Base-by-base conservation (phyloP, 495 filamentous ascomycete genomes). In the Platismatia glauca region DNA sequence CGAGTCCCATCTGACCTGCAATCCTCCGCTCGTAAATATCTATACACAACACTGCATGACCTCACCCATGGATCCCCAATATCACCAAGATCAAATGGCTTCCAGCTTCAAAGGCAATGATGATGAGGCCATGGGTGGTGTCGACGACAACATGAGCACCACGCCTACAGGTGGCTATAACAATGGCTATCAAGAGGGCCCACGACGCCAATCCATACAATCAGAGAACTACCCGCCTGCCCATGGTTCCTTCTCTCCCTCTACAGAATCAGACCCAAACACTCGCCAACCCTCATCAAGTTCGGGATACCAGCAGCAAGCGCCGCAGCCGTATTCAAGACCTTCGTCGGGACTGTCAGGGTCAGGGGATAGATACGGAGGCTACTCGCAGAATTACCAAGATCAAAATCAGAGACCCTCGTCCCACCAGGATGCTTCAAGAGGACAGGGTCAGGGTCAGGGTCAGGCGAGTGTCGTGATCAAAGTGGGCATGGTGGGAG, bases 401-500 rank as follows among this genome's bases (percentile, higher is more conserved):
- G 80, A 83, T 31, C 72, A 76, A 35, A 70, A 67, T 48, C 74
- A 73, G 58, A 75, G 78, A 62, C 71, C 75, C 48, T 52, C 48
- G 56, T 64, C 76, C 3, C 59, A 77, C 2, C 78, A 77, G 64
- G 68, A 76, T 37, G 41, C 57, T 27, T 33, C 37, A 68, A 61
- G 59, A 68, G 76, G 74, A 69, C 89, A 89, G 71, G 90, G 89
- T 70, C 46, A 50, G 11, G 46, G 46, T 29, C 46, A 50, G 66
- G 75, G 75, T 68, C 89, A 89, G 71, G 90, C 89, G 69, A 92
- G 90, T 64, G 95, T 98, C 16, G 94, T 98, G 44, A 97, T 98
- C 77, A 98, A 98, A 74, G 94, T 98, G 53, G 94, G 94, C 63
- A 98, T 98, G 95, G 94, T 98, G 35, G 94, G 94, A 58, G 94